A percentile compares a stretch with the other conserved stretches of the same genome.
These are phyloP conservation scores for Phytophthora multivora DNA, from an alignment of 352 stramenopile genomes.

Conservation along the genomic window DNA sequence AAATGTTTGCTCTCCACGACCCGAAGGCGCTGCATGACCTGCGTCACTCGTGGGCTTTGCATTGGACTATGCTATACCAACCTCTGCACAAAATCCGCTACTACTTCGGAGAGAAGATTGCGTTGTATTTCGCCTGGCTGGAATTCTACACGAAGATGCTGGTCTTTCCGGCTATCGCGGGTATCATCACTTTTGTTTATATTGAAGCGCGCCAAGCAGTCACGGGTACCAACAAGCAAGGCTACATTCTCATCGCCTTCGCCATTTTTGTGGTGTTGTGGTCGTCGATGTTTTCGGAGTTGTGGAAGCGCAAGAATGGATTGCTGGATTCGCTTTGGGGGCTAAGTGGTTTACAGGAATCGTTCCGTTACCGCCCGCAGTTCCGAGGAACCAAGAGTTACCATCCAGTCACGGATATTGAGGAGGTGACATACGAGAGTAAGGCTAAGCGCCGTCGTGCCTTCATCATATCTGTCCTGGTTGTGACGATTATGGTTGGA, in stretches of 20 bases:
- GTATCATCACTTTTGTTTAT: constrained; percentile 78
- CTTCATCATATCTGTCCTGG: constrained; percentile 60
- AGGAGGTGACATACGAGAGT: constrained; percentile 74
- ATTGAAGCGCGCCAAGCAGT: constrained; percentile 49
- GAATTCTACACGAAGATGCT: constrained; percentile 95
- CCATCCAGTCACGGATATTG: constrained; percentile 66
- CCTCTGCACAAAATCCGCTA: constrained; percentile 87
- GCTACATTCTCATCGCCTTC: constrained; percentile 81
- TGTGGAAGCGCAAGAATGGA: constrained; percentile 90
- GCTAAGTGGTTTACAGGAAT: constrained; percentile 70
- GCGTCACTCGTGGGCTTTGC: constrained; percentile 71
- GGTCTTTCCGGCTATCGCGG: constrained; percentile 73
- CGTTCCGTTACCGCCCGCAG: constrained; percentile 80
- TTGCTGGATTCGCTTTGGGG: constrained; percentile 88
- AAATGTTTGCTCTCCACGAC: constrained; percentile 92
- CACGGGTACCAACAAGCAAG: constrained; percentile 53
- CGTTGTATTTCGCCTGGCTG: constrained; percentile 93
- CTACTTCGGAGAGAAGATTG: constrained; percentile 93
- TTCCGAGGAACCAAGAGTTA: constrained; percentile 82
- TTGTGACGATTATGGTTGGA: constrained; percentile 77
- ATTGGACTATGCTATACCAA: constrained; percentile 80
- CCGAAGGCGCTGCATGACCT: constrained; percentile 68
- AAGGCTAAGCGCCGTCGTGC: constrained; percentile 55
- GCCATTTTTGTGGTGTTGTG: constrained; percentile 87
- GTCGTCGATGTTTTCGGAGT: constrained; percentile 86